Percentiles rank a stretch among this genome's conserved stretches.
Conservation (phyloP, 2,329 filamentous ascomycete genomes). For the Hymenoscyphus fructigenus region DNA sequence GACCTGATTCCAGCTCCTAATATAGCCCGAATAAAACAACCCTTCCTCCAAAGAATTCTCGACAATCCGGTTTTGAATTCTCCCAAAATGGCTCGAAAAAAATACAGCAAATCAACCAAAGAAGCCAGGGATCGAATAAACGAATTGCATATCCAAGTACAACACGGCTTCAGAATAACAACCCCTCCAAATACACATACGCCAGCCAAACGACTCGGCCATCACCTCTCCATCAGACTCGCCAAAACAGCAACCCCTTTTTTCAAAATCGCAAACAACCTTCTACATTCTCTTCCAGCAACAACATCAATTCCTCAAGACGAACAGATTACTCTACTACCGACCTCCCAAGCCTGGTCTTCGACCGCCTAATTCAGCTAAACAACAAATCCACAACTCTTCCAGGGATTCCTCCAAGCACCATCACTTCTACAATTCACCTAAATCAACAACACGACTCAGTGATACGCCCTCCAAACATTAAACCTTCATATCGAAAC, state of each 20-base stretch:
- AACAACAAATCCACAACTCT: neutral
- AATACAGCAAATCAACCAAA: too few relatives aligned
- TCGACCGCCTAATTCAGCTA: neutral
- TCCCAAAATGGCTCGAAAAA: too few relatives aligned
- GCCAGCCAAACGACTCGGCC: neutral
- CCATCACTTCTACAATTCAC: too few relatives aligned
- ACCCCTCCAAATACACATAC: neutral
- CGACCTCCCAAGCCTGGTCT: too few relatives aligned
- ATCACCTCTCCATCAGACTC: neutral
- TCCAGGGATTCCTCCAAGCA: too few relatives aligned
- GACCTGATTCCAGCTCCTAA: too few relatives aligned
- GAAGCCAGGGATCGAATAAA: too few relatives aligned
- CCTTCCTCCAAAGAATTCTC: too few relatives aligned
- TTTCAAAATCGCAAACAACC: neutral
- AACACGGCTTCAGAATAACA: neutral
- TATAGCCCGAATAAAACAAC: too few relatives aligned
- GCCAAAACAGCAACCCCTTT: neutral
- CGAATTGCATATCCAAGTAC: too few relatives aligned
- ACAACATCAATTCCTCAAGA: neutral
- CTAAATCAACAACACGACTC: neutral
- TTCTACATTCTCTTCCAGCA: too few relatives aligned
- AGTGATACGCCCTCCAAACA: neutral
- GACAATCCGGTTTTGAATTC: too few relatives aligned
- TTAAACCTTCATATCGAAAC: neutral
- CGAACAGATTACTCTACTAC: neutral